Evolutionary conservation across 768 basidiomycete species (phyloP), one percentile per base, ranked within the genome.

Genomic region (Kondoa subrosea): DNA sequence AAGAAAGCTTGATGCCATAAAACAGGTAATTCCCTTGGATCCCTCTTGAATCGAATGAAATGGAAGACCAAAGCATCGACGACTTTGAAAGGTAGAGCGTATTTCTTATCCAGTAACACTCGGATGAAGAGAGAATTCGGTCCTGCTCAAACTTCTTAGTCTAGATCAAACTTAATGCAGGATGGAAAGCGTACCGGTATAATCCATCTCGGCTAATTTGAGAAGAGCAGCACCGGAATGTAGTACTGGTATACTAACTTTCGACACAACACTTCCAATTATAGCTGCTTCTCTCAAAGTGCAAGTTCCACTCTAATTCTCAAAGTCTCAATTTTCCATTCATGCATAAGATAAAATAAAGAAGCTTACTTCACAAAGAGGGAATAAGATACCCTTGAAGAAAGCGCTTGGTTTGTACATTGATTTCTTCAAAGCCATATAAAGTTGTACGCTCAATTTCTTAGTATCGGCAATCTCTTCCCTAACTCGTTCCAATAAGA

Each of bases 1-100:
- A 99, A 82, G 66, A 99, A 81, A 76, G 88, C 89, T 78, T 99
- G 95, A 76, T 99, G 90, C 95, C 95, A 99, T 14, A 99, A 81
- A 15, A 97, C 95, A n/a, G 95, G 93, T 32, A 97, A 81, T 75
- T 85, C 85, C 60, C 87, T 85, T 1, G 84, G 79, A 62, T 89
- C 87, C 29, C 84, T 86, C 29, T 91, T 91, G 57, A 97, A 85
- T 29, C 91, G 87, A 74, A 97, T 91, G 76, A 95, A 99, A 79
- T 99, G 95, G 81, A 95, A 93, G 15, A 96, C 92, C 68, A 99
- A 84, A 1, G 89, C 88, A 75, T 99, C 95, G 65, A 99, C 84
- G 31, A 95, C 93, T 79, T 97, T 93, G 81, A 91, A 99, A 0
- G 95, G 95, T 32, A 99, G 80, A 69, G 95, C 90, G 76, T 92